Conservation (phyloP, 371 early-diverging fungal species). For the Quaeritorhiza haematococci region DNA sequence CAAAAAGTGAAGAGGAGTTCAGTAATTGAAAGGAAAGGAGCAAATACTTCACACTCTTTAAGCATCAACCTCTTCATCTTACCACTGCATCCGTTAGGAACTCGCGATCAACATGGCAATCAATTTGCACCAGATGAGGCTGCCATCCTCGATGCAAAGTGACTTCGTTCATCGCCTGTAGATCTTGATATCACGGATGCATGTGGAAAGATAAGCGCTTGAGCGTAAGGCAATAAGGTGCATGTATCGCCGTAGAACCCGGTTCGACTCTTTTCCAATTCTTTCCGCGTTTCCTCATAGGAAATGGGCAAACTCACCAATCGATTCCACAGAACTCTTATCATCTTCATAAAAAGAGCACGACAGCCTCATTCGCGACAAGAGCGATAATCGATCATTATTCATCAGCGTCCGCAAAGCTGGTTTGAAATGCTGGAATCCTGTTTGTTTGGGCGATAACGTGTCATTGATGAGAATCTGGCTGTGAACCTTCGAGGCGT, state of each 20-base stretch:
- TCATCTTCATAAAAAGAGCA: not conserved
- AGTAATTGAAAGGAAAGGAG: not conserved
- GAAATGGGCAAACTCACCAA: not conserved
- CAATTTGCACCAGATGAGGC: constrained; percentile 74
- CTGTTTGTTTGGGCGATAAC: no score
- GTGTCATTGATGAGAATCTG: no score
- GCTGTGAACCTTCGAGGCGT: not conserved
- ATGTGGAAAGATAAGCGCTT: no score
- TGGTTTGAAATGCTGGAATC: no score
- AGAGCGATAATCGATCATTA: constrained; percentile 15
- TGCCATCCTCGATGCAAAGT: constrained; percentile 80
- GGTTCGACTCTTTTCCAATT: no score
- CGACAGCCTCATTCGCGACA: constrained; percentile 23
- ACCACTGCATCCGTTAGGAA: constrained; percentile 82
- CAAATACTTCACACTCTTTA: not conserved
- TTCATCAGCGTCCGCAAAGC: no score
- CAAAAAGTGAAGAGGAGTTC: not conserved
- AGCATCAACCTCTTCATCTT: constrained; percentile 20
- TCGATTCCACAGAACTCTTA: not conserved
- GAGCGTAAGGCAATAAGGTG: no score
- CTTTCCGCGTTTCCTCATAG: no score
- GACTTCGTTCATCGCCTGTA: constrained; percentile 82
- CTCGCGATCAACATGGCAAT: constrained; percentile 72
- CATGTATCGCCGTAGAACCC: no score
- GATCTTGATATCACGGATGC: not conserved